Percentiles rank a stretch among this genome's conserved stretches.
Evolutionary conservation across 768 basidiomycete genomes (phyloP).

Genomic region (Suillus sp.): DNA sequence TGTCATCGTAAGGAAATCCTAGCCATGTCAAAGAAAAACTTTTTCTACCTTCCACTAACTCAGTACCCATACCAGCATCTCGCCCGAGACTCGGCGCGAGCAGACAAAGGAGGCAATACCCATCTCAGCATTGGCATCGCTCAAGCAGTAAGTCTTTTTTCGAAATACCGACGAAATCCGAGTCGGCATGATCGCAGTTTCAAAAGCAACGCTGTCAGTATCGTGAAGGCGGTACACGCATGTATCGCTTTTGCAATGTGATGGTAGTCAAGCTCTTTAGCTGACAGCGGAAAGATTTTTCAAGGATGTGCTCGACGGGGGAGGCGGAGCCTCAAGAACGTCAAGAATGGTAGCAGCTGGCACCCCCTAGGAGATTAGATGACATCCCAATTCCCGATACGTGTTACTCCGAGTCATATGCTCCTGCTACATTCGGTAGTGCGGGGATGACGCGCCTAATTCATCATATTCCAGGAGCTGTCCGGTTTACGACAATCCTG

Average conservation of each 20-base stretch:
- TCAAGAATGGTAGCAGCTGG: slow-evolving; percentile 25
- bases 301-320: slow-evolving; percentile 33
- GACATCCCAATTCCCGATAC: slow-evolving; percentile 20
- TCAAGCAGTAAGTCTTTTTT: not conserved
- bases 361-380: not conserved
- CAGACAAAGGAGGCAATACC: not conserved
- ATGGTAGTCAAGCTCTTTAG: slow-evolving; percentile 24
- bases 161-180: not conserved
- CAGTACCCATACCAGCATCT: not conserved
- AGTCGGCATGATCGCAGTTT: not conserved
- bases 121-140: not conserved
- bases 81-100: not conserved
- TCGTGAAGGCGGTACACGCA: not conserved
- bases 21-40: not conserved
- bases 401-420: no score
- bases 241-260: slow-evolving; percentile 9
- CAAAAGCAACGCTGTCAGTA: not conserved
- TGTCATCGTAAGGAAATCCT: not conserved
- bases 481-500: slow-evolving; percentile 34
- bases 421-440: slow-evolving; percentile 17
- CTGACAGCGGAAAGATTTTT: slow-evolving; percentile 36
- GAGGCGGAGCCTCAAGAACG: slow-evolving; percentile 19
- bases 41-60: not conserved
- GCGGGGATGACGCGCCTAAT: slow-evolving; percentile 35
- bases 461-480: slow-evolving; percentile 31